Percentiles rank a stretch among this genome's conserved stretches.
These are phyloP conservation scores for Biscogniauxia mediterranea DNA, from an alignment of 2,329 filamentous ascomycete genomes.

Conservation along the genomic window DNA sequence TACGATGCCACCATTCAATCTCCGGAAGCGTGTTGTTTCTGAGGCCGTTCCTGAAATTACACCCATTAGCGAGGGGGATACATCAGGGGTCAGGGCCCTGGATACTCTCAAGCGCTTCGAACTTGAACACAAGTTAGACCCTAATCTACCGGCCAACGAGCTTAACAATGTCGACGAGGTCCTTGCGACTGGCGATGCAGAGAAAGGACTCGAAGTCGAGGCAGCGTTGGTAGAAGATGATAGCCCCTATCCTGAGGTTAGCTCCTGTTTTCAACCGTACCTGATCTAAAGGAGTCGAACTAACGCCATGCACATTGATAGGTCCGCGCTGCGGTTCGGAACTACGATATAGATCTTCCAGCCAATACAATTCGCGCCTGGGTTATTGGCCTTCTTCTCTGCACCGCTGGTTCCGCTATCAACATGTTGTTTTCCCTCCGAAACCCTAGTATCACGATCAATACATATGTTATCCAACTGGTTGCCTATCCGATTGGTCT, in stretches of 20 bases:
- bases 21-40: conserved; percentile 22
- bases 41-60: conserved; percentile 18
- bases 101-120: conserved; percentile 41
- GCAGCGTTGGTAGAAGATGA: conserved; percentile 50
- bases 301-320: conserved; percentile 8
- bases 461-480: conserved; percentile 54
- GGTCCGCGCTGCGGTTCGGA: conserved; percentile 37
- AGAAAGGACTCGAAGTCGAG: conserved; percentile 45
- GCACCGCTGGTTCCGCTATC: conserved; percentile 55
- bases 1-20: conserved; percentile 19
- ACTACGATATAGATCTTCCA: conserved; percentile 51
- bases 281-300: background rate
- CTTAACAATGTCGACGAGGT: conserved; percentile 51
- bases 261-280: background rate
- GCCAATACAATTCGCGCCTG: conserved; percentile 60
- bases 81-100: conserved; percentile 19
- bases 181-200: conserved; percentile 42
- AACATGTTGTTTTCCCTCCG: conserved; percentile 54
- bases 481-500: conserved; percentile 48
- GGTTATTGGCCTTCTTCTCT: conserved; percentile 55
- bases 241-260: conserved; percentile 53
- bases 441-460: conserved; percentile 50
- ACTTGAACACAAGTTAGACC: conserved; percentile 54
- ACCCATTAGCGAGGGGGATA: conserved; percentile 19
- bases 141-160: conserved; percentile 53